Base-by-base conservation (phyloP, 2,329 filamentous ascomycete species). In the Aspergillus novofumigatus region DNA sequence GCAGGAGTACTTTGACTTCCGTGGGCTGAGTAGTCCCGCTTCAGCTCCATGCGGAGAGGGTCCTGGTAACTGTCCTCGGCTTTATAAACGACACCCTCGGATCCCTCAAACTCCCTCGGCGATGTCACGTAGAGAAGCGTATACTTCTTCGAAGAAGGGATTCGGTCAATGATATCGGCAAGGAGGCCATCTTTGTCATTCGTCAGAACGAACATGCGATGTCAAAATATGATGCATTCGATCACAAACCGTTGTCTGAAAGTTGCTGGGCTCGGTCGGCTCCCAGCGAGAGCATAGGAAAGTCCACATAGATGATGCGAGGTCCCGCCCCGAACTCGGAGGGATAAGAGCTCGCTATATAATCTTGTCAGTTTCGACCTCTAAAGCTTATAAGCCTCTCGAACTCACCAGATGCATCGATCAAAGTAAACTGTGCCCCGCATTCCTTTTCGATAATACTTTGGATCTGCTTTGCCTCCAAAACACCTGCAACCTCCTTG, bases 61-160 rank as follows among this genome's bases (percentile, higher is more conserved):
- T 86, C 81, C 54, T 82, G 77, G 67, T 69, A 69, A n/a, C 86
- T 79, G 48, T 86, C 78, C 51, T 85, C 80, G 73, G 83, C 80
- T 63, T 90, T 83, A 72, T 95, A 94, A 14, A 80, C 61, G 7
- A 65, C 56, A 14, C 67, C 62, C 42, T 66, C 68, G 41, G 65
- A 56, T 50, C 69, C 64, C 28, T 64, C 67, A 63, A 68, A 68
- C 42, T 74, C 68, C 38, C 75, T 73, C 1, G 87, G 84, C 0
- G 85, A 86, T 7, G 88, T 90, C 49, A 86, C 82, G 72, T 92
- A 91, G 60, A 96, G 77, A 55, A 96, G 81, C 0, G 90, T 94
- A 75, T 90, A 93, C 60, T 81, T 80, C 59, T 80, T 79, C 11
- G 76, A 70, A 10, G 68, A 69, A n/a, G 77, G 75, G n/a, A 81